Evolutionary conservation across 768 basidiomycete genomes (phyloP), one percentile per base, ranked within the genome.

Genomic region (Postia placenta): DNA sequence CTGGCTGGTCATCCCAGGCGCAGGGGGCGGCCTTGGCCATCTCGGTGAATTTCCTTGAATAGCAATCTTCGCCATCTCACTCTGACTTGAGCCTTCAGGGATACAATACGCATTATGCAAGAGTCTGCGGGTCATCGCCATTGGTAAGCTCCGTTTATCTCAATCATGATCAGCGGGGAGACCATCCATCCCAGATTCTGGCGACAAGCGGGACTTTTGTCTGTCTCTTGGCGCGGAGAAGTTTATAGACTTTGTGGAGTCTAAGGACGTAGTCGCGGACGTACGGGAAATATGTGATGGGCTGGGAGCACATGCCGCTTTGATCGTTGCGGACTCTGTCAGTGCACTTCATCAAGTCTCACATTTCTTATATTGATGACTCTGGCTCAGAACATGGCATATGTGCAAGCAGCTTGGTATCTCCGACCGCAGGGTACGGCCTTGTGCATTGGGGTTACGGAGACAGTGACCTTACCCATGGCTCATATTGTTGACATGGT

Each of bases 241-340:
- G 48, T 82, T 79, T 76, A 74, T 93, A 49, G 91, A 92, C 64
- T 92, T 85, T 67, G 78, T 71, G 46, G 67, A 76, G 53, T 71
- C 71, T 5, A 74, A 79, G 52, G 75, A 89, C 51, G 66, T 88
- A 28, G 76, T 83, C 40, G 67, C 63, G 11, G 81, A 79, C 3
- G 74, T 92, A 52, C 75, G 75, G 60, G 73, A 68, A 3, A 71
- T 75, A 0, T 79, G 81, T 0, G 79, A 64, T 12, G 87, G 85
- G 5, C 59, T 67, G 2, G 90, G 91, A 11, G 79, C 90, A 1
- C 87, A 92, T 60, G 74, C 78, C 1, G 72, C 80, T 0, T 54
- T 86, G 22, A 73, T 86, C 14, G 77, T 80, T 2, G 71, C 80
- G 7, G 77, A 79, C 36, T 30, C 50, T 47, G 49, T 50, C 4